These are phyloP conservation scores for Colletotrichum euphorbiae DNA, from an alignment of 2,329 filamentous ascomycete genomes.

Conservation along the genomic window DNA sequence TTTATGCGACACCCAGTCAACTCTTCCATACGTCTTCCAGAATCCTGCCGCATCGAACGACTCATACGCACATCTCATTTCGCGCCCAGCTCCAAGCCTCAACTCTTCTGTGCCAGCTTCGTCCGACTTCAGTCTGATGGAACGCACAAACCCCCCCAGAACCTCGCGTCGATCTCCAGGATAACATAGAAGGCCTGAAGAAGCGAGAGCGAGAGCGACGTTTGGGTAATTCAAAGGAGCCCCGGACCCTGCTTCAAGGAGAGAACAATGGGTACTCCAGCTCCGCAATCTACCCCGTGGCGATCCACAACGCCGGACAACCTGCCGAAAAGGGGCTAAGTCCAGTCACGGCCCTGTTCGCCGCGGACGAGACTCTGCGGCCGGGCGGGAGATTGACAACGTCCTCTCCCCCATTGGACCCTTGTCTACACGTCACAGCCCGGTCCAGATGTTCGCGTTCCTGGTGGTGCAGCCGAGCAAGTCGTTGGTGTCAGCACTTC, in stretches of 20 bases:
- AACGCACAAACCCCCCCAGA: conserved; percentile 4
- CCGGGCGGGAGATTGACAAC: conserved; percentile 27
- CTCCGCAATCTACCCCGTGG: conserved; percentile 28
- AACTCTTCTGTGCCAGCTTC: not conserved
- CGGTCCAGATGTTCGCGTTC: conserved; percentile 8
- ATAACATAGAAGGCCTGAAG: conserved; percentile 3
- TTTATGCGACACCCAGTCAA: conserved; percentile 18
- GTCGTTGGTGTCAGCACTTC: not conserved
- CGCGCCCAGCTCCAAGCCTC: conserved; percentile 27
- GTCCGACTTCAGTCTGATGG: not conserved
- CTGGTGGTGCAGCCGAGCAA: not conserved
- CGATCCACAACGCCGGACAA: conserved; percentile 18
- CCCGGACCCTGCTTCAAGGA: conserved; percentile 31
- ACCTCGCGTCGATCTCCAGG: conserved; percentile 33
- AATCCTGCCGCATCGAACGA: conserved; percentile 24
- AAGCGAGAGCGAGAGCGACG: not conserved
- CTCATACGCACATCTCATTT: conserved; percentile 24
- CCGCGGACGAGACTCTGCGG: conserved; percentile 14
- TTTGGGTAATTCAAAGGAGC: not conserved
- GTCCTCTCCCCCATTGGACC: not conserved
- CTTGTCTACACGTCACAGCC: conserved; percentile 16
- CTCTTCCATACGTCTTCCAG: conserved; percentile 27
- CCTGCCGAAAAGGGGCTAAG: conserved; percentile 26
- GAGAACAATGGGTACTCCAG: conserved; percentile 6
- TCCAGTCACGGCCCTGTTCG: conserved; percentile 10